These are phyloP conservation scores for Mucor circinelloides DNA, from an alignment of 371 early-diverging fungal genomes.

Conservation along the genomic window DNA sequence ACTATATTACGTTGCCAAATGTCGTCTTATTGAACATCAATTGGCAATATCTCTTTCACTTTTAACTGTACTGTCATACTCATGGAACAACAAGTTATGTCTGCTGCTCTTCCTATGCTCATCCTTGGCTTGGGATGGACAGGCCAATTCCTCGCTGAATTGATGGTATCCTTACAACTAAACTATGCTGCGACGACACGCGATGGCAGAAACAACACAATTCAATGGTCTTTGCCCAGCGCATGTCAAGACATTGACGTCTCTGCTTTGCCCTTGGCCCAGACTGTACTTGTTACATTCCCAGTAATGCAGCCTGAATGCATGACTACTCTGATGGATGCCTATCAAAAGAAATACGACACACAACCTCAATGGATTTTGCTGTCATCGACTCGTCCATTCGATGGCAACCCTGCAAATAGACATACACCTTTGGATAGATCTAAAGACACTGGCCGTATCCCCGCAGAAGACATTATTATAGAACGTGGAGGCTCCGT, in stretches of 20 bases:
- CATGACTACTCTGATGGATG: conserved; percentile 32
- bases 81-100: conserved; percentile 32
- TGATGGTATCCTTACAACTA: conserved; percentile 21
- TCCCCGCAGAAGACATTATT: conserved; percentile 36
- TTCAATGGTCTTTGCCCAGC: conserved; percentile 36
- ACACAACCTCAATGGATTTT: conserved; percentile 38
- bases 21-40: conserved; percentile 6
- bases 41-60: conserved; percentile 7
- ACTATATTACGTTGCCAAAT: background rate
- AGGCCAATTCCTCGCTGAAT: conserved; percentile 43
- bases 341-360: conserved; percentile 30
- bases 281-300: conserved; percentile 47
- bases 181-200: conserved; percentile 49
- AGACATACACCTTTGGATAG: conserved; percentile 42
- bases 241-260: conserved; percentile 23
- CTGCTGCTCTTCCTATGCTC: conserved; percentile 34
- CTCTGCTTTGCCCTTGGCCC: conserved; percentile 30
- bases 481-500: conserved; percentile 37
- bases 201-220: conserved; percentile 44
- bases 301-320: conserved; percentile 31
- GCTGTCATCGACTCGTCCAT: conserved; percentile 46
- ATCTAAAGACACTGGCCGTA: conserved; percentile 38
- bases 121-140: conserved; percentile 53
- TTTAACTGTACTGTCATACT: background rate
- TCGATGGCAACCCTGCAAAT: conserved; percentile 27